Evolutionary conservation across 176 grass and related monocot species (phyloP), one percentile per base, ranked within the genome.

Genomic region (Raddia guianensis): DNA sequence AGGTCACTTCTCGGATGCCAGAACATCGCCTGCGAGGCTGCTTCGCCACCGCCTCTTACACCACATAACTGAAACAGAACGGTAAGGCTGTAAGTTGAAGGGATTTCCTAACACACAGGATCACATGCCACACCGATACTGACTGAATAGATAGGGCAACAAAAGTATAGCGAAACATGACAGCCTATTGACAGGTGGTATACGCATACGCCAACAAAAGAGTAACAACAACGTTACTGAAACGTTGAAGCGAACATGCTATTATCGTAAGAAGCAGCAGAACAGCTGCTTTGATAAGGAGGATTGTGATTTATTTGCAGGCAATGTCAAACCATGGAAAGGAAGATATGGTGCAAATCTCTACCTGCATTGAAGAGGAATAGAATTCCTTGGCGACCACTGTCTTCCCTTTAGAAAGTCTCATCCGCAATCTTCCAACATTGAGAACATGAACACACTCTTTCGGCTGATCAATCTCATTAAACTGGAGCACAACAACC

Each of bases 331-430:
- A 63, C 32, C 33, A 53, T 33, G 8, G 47, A 68, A 54, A 8
- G 63, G 32, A 89, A 82, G 45, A 68, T 49, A 67, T 37, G 15
- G 32, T 42, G 19, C 45, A 58, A 16, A 60, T 63, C 7, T 77
- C 40, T 82, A 97, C 93, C 93, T 97, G 90, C 93, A 97, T 97
- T 27, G 86, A 84, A 18, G 93, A 89, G 11, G 90, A 97, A 86
- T 97, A 97, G 77, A 93, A 97, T 88, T 97, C 93, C 78, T 91
- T 93, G 70, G 91, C 86, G 42, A 93, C 63, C 59, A 93, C 87
- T 3, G 80, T 53, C 50, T 91, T 97, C 12, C 88, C 93, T 89
- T 87, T 91, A 52, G 49, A 78, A 82, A 97, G 93, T 53, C 89
- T 91, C 72, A 97, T 91, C 63, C 90, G 85, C 60, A 97, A 63